A percentile compares a stretch with the other conserved stretches of the same genome.
Evolutionary conservation across 768 basidiomycete genomes (phyloP).

Genomic region (Suillus occidentalis): DNA sequence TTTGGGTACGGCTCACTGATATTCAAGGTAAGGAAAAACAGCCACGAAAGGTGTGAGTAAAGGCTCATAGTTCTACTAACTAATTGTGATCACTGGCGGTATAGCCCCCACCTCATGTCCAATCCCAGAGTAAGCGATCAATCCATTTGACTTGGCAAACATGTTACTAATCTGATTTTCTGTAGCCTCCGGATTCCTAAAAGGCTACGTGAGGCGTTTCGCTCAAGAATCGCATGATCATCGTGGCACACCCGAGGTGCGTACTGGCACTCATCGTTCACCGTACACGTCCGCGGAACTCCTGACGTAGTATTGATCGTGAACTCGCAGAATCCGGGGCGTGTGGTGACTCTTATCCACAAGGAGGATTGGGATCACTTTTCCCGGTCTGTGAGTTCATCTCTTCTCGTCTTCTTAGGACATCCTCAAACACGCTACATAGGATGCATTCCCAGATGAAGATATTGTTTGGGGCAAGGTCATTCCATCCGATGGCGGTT

Average conservation of each 20-base stretch:
- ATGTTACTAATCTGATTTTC: neutral
- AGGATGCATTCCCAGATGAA: conserved; percentile 35
- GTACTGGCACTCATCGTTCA: conserved; percentile 7
- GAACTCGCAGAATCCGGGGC: conserved; percentile 64
- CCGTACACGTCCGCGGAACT: neutral
- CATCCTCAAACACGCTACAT: neutral
- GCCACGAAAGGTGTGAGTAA: neutral
- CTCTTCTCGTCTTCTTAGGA: neutral
- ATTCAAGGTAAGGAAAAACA: conserved; percentile 65
- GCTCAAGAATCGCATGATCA: conserved; percentile 93
- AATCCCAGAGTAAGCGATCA: conserved; percentile 54
- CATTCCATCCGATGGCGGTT: neutral
- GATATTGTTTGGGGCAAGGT: conserved; percentile 63
- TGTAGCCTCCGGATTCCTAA: conserved; percentile 78
- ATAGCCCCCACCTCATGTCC: conserved; percentile 82
- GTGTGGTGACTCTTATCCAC: conserved; percentile 88
- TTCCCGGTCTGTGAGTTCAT: conserved; percentile 52
- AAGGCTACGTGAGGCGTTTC: conserved; percentile 88
- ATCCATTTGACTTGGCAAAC: neutral
- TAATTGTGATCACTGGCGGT: neutral
- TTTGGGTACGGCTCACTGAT: conserved; percentile 95
- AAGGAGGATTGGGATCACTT: conserved; percentile 85
- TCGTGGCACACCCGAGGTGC: conserved; percentile 82
- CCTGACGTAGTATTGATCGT: neutral
- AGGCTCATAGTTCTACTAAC: neutral